Conservation (phyloP, 2,329 filamentous ascomycete species). For the Colletotrichum horii region DNA sequence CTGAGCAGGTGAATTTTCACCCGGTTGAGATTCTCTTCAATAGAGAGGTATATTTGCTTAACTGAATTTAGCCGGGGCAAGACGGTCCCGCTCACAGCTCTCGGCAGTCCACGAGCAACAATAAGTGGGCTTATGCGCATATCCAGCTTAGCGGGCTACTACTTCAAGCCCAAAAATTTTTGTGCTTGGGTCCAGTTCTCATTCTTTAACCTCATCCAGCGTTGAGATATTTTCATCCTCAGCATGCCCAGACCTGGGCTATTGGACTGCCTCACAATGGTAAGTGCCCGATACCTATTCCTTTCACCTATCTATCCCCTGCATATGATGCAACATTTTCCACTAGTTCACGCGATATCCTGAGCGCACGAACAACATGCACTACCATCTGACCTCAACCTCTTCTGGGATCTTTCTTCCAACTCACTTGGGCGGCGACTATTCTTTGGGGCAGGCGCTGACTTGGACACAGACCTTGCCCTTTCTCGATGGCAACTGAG, state of each 20-base stretch:
- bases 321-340: constrained; percentile 57
- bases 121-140: neutral
- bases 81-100: neutral
- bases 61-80: neutral
- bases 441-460: neutral
- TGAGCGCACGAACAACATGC: constrained; percentile 73
- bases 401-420: neutral
- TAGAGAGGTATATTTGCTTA: neutral
- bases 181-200: neutral
- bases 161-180: constrained; percentile 25
- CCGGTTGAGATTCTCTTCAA: neutral
- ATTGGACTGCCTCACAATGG: constrained; percentile 1
- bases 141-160: neutral
- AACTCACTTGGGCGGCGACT: neutral
- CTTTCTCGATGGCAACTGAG: neutral
- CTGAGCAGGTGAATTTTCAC: neutral
- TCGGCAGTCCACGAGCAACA: neutral
- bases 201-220: neutral
- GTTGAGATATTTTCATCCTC: neutral
- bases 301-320: constrained; percentile 9
- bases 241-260: neutral
- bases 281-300: constrained; percentile 23
- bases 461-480: neutral
- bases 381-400: constrained; percentile 74
- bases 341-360: constrained; percentile 65